phyloP scores from a whole-genome alignment of 139 green algal genomes.

The Dunaliella primolecta region DNA sequence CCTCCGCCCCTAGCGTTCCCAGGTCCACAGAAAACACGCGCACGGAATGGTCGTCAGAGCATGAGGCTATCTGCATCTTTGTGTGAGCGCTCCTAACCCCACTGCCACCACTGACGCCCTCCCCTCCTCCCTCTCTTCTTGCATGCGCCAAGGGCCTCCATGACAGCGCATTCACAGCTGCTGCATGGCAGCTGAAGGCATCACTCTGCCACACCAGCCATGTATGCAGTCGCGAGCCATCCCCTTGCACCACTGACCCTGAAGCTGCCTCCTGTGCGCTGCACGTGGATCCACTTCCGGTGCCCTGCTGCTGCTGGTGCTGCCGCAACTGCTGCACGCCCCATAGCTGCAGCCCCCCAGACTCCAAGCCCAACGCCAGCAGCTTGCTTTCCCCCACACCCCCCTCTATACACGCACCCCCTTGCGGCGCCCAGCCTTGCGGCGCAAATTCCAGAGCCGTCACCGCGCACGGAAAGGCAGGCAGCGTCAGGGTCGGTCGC shows the following conservation, averaged over 20 bases:
- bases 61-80: conserved; percentile 49
- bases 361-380: conserved; percentile 57
- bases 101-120: background rate
- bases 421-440: background rate
- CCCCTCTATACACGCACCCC: background rate
- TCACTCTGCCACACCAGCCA: conserved; percentile 40
- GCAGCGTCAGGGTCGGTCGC: conserved; percentile 20
- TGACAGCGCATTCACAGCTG: conserved; percentile 51
- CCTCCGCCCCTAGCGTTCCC: background rate
- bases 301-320: background rate
- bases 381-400: background rate
- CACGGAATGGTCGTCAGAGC: conserved; percentile 65
- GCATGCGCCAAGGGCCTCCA: conserved; percentile 47
- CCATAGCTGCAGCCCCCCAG: conserved; percentile 52
- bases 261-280: background rate
- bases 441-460: conserved; percentile 60
- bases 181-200: conserved; percentile 41
- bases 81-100: background rate
- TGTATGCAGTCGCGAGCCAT: background rate
- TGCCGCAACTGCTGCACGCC: conserved; percentile 10
- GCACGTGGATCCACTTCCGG: background rate
- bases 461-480: conserved; percentile 44
- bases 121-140: background rate
- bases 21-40: conserved; percentile 41
- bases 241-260: background rate